Evolutionary conservation across 371 early-diverging fungal species (phyloP), one percentile per base, ranked within the genome.

Genomic region (Mucor irregularis): DNA sequence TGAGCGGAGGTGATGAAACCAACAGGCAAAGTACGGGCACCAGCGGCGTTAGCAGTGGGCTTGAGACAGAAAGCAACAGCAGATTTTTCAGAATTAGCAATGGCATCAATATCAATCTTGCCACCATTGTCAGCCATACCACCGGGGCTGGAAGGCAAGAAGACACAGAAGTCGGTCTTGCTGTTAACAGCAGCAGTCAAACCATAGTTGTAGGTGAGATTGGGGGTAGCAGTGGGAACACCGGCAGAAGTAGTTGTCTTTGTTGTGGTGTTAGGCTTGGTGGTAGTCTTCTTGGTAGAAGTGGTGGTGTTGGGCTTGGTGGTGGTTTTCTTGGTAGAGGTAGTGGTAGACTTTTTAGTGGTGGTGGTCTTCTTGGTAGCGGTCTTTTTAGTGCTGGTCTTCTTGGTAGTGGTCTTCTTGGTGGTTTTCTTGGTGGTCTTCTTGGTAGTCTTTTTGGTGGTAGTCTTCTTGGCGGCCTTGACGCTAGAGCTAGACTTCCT

Each of bases 11-110:
- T 37, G 29, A 78, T 67, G 24, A 74, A 63, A 9, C 51, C 62
- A 3, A 28, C 17, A 22, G 78, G 74, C 40, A 74, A 50, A 17
- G 56, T 46, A 11, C 53, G 53, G 16, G 77, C 74, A 22, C 63
- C 60, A 14, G 72, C 64, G 7, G 74, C 64, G n/a, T 61, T 60
- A 7, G 29, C 45, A 19, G 39, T 52, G 14, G 60, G 37, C 40
- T 69, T 62, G 31, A 66, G 63, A 43, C 78, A 77, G 59, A 74
- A 77, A 2, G 74, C 62, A 24, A 62, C 53, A n/a, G 78, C 78
- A n/a, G 19, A 28, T 33, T 69, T 61, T 43, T 71, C 61, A 5
- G 61, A 56, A 0, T 55, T 42, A 13, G 70, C 42, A 34, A 62
- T 54, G 14, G 69, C 69, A 1, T 68, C 62, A 4, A 22, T 29